These are phyloP conservation scores for Microbotryomycetes sp. DNA, from an alignment of 1,284 basidiomycete species.

Conservation along the genomic window DNA sequence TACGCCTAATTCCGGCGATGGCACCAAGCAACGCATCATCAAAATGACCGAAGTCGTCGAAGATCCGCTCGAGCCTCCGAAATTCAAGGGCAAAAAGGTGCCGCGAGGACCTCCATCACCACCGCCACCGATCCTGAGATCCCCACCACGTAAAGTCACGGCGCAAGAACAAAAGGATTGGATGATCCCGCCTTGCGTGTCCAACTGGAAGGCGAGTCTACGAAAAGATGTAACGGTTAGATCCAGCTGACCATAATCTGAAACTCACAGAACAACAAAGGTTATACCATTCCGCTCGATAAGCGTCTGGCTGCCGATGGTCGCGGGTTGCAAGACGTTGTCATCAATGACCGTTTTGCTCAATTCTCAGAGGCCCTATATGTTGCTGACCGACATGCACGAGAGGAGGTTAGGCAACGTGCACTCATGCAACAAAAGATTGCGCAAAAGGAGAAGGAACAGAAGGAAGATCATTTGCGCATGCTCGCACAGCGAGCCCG, in stretches of 20 bases:
- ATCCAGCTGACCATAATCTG: too few species aligned
- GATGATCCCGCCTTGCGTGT: slow-evolving; percentile 99
- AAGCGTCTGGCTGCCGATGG: slow-evolving; percentile 98
- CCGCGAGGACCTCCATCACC: slow-evolving; percentile 91
- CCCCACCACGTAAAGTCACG: slow-evolving; percentile 90
- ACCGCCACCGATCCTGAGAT: slow-evolving; percentile 91
- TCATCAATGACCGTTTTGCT: slow-evolving; percentile 99
- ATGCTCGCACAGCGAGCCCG: slow-evolving; percentile 88
- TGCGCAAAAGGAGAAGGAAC: slow-evolving; percentile 93
- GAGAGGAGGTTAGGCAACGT: slow-evolving; percentile 94
- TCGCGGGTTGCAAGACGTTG: slow-evolving; percentile 91
- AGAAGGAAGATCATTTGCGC: slow-evolving; percentile 93
- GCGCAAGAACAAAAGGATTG: slow-evolving; percentile 98
- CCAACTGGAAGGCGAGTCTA: slow-evolving; percentile 81
- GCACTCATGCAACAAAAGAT: slow-evolving; percentile 96
- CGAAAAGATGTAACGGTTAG: too few species aligned
- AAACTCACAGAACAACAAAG: slow-evolving; percentile 91
- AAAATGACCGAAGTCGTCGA: slow-evolving; percentile 97
- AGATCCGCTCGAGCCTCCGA: slow-evolving; percentile 91
- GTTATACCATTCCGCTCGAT: slow-evolving; percentile 97
- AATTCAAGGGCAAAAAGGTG: slow-evolving; percentile 98
- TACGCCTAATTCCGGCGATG: slow-evolving; percentile 77
- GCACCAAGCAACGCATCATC: slow-evolving; percentile 87
- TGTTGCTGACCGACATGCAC: slow-evolving; percentile 93
- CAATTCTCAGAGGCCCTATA: slow-evolving; percentile 96